phyloP scores from a whole-genome alignment of 2,329 filamentous ascomycete species.

The Stagonosporopsis tanaceti region DNA sequence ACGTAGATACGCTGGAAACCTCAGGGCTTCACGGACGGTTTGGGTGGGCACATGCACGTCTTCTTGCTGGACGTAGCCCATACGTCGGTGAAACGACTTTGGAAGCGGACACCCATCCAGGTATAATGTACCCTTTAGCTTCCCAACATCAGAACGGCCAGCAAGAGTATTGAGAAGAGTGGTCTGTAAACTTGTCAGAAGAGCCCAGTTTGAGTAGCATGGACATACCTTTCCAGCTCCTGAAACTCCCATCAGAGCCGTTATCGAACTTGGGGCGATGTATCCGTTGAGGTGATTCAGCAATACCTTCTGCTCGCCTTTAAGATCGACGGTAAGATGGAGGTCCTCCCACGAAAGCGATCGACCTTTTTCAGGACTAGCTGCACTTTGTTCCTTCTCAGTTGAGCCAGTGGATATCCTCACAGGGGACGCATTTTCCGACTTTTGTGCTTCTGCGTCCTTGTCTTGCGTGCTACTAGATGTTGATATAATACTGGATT shows the following conservation, averaged over 20 bases:
- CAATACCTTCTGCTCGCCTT: constrained; percentile 33
- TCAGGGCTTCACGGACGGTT: constrained; percentile 39
- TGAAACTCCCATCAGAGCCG: constrained; percentile 45
- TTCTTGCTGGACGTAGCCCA: constrained; percentile 43
- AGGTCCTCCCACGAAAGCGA: constrained; percentile 5
- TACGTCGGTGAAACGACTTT: constrained; percentile 37
- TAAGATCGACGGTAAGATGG: not conserved
- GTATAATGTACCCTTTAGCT: constrained; percentile 34
- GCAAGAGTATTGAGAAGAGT: constrained; percentile 43
- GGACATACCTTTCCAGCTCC: constrained; percentile 39
- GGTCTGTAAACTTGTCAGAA: constrained; percentile 17
- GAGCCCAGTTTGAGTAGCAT: not conserved
- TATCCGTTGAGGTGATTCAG: constrained; percentile 61
- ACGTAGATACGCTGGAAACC: constrained; percentile 39
- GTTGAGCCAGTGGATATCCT: not conserved
- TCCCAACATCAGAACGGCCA: constrained; percentile 34
- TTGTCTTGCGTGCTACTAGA: constrained; percentile 3
- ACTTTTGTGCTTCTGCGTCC: constrained; percentile 1
- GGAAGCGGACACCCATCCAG: constrained; percentile 36
- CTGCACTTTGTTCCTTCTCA: not conserved
- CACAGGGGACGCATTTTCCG: not conserved
- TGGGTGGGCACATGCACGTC: constrained; percentile 35
- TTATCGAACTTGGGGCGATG: constrained; percentile 59
- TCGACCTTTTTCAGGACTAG: constrained; percentile 4
- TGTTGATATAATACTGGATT: not conserved